A percentile compares a stretch with the other conserved stretches of the same genome.
These are phyloP conservation scores for Rhinocladiella similis DNA, from an alignment of 2,329 filamentous ascomycete genomes.

Conservation along the genomic window DNA sequence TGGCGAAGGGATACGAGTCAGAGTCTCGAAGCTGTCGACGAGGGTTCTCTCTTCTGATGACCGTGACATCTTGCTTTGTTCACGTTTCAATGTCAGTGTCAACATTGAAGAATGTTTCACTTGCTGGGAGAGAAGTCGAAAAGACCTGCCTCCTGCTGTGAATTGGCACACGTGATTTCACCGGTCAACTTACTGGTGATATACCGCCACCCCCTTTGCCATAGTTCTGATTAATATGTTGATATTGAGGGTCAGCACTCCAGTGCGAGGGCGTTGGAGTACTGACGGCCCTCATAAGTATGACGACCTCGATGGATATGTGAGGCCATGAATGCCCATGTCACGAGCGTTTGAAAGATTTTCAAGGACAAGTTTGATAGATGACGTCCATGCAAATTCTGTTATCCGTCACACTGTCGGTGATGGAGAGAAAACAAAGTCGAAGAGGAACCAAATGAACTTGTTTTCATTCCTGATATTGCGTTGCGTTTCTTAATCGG, in stretches of 20 bases:
- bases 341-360: too few relatives aligned
- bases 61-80: slow-evolving; percentile 1
- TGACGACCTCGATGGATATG: too few relatives aligned
- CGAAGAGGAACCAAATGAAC: background rate
- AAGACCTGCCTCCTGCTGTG: background rate
- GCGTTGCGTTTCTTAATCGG: background rate
- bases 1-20: slow-evolving; percentile 21
- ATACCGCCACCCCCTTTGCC: too few relatives aligned
- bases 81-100: slow-evolving; percentile 7
- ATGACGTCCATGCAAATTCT: too few relatives aligned
- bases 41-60: slow-evolving; percentile 8
- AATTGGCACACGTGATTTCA: background rate
- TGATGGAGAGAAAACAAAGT: background rate
- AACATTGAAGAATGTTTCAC: background rate
- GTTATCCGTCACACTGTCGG: background rate
- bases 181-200: background rate
- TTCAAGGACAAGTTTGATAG: too few relatives aligned
- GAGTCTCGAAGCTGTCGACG: slow-evolving; percentile 14
- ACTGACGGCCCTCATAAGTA: too few relatives aligned
- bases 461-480: too few relatives aligned
- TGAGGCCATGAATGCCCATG: too few relatives aligned
- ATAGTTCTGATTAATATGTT: too few relatives aligned
- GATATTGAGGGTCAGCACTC: too few relatives aligned
- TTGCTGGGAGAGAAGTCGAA: slow-evolving; percentile 13
- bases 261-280: too few relatives aligned